These are phyloP conservation scores for Kazachstania bromeliacearum DNA, from an alignment of 805 yeast species.

Conservation along the genomic window DNA sequence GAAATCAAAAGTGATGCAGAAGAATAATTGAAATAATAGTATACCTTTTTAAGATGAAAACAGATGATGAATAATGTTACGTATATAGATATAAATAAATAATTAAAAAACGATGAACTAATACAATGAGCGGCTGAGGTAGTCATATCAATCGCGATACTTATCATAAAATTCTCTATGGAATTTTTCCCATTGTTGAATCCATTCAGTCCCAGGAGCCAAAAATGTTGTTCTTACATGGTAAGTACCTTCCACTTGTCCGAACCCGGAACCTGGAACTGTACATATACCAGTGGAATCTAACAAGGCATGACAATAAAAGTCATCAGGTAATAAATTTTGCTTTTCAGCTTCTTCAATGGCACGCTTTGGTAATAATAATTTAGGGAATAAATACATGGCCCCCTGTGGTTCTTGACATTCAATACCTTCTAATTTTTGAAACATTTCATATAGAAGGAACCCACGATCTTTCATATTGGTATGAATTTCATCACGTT, in stretches of 20 bases:
- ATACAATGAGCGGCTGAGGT: too few species aligned
- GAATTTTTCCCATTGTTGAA: slow-evolving; percentile 65
- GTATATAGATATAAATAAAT: too few species aligned
- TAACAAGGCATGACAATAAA: slow-evolving; percentile 75
- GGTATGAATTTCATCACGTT: slow-evolving; percentile 50
- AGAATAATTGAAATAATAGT: too few species aligned
- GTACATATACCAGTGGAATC: slow-evolving; percentile 91
- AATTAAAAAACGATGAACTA: too few species aligned
- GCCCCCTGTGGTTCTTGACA: slow-evolving; percentile 94
- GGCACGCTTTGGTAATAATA: slow-evolving; percentile 58
- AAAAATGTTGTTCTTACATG: slow-evolving; percentile 94
- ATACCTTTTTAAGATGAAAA: too few species aligned
- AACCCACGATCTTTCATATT: slow-evolving; percentile 59
- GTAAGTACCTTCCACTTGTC: slow-evolving; percentile 79
- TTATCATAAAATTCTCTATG: slow-evolving; percentile 60
- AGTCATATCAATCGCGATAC: too few species aligned
- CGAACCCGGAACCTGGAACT: slow-evolving; percentile 95
- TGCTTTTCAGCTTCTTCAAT: slow-evolving; percentile 46
- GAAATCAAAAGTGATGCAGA: too few species aligned
- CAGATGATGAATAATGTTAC: too few species aligned
- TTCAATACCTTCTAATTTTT: slow-evolving; percentile 64
- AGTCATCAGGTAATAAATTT: slow-evolving; percentile 66
- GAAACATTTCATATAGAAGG: slow-evolving; percentile 58
- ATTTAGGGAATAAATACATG: slow-evolving; percentile 87
- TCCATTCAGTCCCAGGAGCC: slow-evolving; percentile 92